Evolutionary conservation across 257 asterid genomes (phyloP).

Genomic region (Jacaranda mimosifolia): DNA sequence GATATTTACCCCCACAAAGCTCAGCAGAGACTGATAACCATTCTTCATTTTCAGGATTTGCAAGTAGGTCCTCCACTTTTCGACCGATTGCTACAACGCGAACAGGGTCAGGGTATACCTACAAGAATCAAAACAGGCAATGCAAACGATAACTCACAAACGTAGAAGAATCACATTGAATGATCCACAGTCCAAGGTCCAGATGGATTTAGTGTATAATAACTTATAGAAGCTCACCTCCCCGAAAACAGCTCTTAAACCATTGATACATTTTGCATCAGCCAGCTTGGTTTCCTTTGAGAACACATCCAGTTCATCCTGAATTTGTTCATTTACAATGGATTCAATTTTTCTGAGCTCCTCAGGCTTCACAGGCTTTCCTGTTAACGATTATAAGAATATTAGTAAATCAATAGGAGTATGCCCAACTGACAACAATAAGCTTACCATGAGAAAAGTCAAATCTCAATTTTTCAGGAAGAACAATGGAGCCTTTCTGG

Average conservation of each 20-base stretch:
- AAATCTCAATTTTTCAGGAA: constrained; percentile 95
- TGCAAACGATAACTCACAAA: constrained; percentile 3
- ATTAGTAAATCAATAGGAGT: constrained; percentile 26
- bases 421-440: constrained; percentile 20
- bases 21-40: constrained; percentile 89
- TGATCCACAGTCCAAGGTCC: neutral
- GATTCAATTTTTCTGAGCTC: constrained; percentile 84
- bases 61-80: constrained; percentile 87
- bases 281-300: constrained; percentile 75
- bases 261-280: constrained; percentile 84
- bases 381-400: constrained; percentile 50
- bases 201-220: neutral
- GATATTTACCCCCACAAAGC: constrained; percentile 90
- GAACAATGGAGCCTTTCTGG: constrained; percentile 99
- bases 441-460: constrained; percentile 96
- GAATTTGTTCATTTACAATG: constrained; percentile 93
- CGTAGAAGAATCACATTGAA: constrained; percentile 21
- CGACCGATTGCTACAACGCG: constrained; percentile 93
- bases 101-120: constrained; percentile 99
- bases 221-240: constrained; percentile 62
- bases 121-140: constrained; percentile 20
- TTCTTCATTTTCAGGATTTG: constrained; percentile 79
- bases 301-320: constrained; percentile 79
- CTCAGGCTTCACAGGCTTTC: constrained; percentile 96
- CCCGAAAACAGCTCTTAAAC: constrained; percentile 97